Percentiles rank a stretch among this genome's conserved stretches.
Conservation (phyloP, 106 monocot genomes). For the Acorus gramineus region DNA sequence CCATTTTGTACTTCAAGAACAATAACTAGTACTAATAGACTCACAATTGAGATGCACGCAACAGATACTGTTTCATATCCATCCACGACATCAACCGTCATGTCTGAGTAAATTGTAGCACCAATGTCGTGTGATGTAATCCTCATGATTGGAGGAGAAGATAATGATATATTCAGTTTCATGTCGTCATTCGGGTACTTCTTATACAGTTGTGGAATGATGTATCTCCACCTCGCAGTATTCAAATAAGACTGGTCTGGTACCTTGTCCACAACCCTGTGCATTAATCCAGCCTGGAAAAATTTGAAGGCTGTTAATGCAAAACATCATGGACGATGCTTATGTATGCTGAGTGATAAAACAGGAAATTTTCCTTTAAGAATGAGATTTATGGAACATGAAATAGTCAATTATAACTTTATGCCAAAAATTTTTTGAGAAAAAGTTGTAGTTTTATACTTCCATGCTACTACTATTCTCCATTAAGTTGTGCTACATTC, state of each 20-base stretch:
- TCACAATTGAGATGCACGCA: conserved; percentile 91
- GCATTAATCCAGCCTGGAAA: conserved; percentile 74
- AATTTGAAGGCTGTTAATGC: not conserved
- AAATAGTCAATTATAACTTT: too few species aligned
- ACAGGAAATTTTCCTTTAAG: too few species aligned
- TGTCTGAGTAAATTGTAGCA: conserved; percentile 49
- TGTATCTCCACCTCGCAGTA: conserved; percentile 67
- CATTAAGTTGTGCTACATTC: too few species aligned
- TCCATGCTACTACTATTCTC: too few species aligned
- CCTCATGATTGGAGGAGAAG: conserved; percentile 44
- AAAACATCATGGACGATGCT: too few species aligned
- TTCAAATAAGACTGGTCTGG: conserved; percentile 81
- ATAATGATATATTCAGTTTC: conserved; percentile 65
- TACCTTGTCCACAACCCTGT: conserved; percentile 73
- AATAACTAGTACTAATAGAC: not conserved
- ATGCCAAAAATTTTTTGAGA: too few species aligned
- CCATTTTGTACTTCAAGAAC: not conserved
- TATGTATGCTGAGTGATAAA: too few species aligned
- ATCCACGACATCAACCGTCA: conserved; percentile 67
- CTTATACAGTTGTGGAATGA: conserved; percentile 75
- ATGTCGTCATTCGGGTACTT: conserved; percentile 91
- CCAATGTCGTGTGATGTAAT: conserved; percentile 40
- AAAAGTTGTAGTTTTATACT: too few species aligned
- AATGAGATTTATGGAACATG: too few species aligned
- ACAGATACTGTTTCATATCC: conserved; percentile 42